Conservation (phyloP, 148 eudicot genomes). For the Rhododendron ferrugineum region DNA sequence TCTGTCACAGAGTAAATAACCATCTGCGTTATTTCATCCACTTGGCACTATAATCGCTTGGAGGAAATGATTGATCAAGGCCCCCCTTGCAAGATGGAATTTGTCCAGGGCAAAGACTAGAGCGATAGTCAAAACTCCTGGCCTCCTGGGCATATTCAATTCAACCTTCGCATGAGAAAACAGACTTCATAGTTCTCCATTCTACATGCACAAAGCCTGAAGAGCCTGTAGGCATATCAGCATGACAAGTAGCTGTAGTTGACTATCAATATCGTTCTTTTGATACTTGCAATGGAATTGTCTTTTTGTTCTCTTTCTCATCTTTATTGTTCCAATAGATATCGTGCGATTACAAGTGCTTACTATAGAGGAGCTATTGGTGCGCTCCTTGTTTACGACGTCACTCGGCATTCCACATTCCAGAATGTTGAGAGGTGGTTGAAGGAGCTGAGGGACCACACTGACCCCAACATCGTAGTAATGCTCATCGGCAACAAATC, state of each 20-base stretch:
- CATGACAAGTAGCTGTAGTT: neutral
- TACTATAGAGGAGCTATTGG: conserved; percentile 94
- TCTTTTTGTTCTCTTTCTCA: neutral
- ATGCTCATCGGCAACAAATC: conserved; percentile 94
- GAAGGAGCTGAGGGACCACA: conserved; percentile 75
- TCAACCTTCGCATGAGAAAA: neutral
- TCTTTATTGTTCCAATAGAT: conserved; percentile 28
- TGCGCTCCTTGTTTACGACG: conserved; percentile 81
- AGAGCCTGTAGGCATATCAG: neutral
- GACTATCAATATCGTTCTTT: neutral
- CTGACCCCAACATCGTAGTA: conserved; percentile 80
- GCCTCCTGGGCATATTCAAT: neutral
- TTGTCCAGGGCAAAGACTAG: neutral
- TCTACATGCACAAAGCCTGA: neutral
- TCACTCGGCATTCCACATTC: conserved; percentile 74
- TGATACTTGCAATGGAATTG: neutral
- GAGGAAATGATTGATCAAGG: neutral
- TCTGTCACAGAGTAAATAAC: neutral
- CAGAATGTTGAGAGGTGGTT: conserved; percentile 80
- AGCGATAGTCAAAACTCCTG: neutral
- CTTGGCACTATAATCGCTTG: neutral
- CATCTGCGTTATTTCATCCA: neutral
- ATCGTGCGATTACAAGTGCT: conserved; percentile 92
- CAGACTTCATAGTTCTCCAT: neutral
- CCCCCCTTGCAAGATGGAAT: neutral